Percentiles rank a stretch among this genome's conserved stretches.
phyloP scores from a whole-genome alignment of 208 protist genomes.

The Trypanosoma theileri region DNA sequence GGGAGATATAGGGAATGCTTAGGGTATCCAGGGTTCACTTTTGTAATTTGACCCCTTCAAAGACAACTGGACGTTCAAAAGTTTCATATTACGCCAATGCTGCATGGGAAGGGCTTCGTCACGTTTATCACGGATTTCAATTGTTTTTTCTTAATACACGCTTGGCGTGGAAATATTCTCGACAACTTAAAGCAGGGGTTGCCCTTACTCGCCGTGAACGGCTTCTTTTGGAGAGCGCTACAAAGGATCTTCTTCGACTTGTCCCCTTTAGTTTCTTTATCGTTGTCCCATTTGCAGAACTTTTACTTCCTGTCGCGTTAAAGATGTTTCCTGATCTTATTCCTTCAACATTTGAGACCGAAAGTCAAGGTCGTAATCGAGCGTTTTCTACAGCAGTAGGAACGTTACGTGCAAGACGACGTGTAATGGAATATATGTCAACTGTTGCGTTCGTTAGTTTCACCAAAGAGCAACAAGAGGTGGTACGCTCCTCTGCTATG shows the following conservation, averaged over 20 bases:
- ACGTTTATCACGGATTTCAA: constrained; percentile 89
- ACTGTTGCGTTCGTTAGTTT: constrained; percentile 83
- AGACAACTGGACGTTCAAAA: constrained; percentile 17
- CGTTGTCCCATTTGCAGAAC: constrained; percentile 95
- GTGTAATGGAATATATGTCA: constrained; percentile 83
- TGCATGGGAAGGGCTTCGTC: constrained; percentile 62
- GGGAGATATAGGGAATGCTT: constrained; percentile 18
- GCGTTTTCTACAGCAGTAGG: constrained; percentile 72
- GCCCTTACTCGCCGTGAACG: constrained; percentile 87
- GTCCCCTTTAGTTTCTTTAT: constrained; percentile 98
- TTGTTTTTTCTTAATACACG: constrained; percentile 88
- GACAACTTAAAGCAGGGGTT: constrained; percentile 80
- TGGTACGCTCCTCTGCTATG: constrained; percentile 67
- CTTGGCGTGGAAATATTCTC: constrained; percentile 86
- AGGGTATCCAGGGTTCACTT: constrained; percentile 15
- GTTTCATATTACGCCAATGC: constrained; percentile 39
- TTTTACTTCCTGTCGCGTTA: constrained; percentile 94
- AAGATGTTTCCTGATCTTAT: constrained; percentile 97
- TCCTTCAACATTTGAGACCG: constrained; percentile 94
- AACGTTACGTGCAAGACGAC: constrained; percentile 77
- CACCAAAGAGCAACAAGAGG: constrained; percentile 76
- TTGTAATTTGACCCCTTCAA: constrained; percentile 12
- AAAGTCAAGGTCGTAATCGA: constrained; percentile 83
- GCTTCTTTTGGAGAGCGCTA: constrained; percentile 90
- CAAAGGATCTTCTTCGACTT: constrained; percentile 93